Percentiles rank a stretch among this genome's conserved stretches.
These are phyloP conservation scores for Phaffia tasmanica DNA, from an alignment of 768 basidiomycete genomes.

Conservation along the genomic window DNA sequence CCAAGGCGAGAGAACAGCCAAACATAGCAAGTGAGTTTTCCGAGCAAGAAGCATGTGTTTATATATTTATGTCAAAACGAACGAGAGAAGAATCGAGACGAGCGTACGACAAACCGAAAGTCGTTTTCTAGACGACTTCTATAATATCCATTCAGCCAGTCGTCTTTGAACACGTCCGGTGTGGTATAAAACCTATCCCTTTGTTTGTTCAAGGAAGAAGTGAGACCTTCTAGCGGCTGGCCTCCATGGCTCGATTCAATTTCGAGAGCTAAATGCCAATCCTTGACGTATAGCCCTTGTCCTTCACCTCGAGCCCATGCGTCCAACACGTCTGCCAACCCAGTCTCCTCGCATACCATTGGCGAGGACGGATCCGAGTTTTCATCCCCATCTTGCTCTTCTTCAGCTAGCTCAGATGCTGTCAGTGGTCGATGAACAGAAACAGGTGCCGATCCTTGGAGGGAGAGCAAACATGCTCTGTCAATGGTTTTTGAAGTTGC, in stretches of 20 bases:
- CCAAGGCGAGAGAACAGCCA: conserved; percentile 20
- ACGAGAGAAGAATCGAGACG: not conserved
- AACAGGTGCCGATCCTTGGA: not conserved
- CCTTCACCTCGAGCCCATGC: conserved; percentile 32
- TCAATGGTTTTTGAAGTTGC: not conserved
- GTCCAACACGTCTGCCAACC: conserved; percentile 33
- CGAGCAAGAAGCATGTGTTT: conserved; percentile 36
- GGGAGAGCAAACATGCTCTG: not conserved
- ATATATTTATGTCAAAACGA: not conserved
- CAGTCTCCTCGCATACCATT: conserved; percentile 30
- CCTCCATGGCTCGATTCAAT: conserved; percentile 25
- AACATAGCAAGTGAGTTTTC: not conserved
- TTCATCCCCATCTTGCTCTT: conserved; percentile 29
- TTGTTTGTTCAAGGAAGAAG: conserved; percentile 18
- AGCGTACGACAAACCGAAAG: conserved; percentile 18
- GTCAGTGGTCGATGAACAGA: conserved; percentile 17
- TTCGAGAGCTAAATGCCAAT: conserved; percentile 36
- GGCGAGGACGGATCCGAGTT: conserved; percentile 34
- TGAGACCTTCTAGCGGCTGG: too few species aligned
- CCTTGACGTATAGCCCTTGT: conserved; percentile 35
- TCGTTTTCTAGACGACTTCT: not conserved
- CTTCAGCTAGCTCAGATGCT: not conserved
- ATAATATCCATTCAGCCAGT: conserved; percentile 17
- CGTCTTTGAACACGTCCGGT: conserved; percentile 34
- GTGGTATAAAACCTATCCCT: conserved; percentile 33